Conservation (phyloP, 2,329 filamentous ascomycete species). For the Nannizziopsis barbatae region DNA sequence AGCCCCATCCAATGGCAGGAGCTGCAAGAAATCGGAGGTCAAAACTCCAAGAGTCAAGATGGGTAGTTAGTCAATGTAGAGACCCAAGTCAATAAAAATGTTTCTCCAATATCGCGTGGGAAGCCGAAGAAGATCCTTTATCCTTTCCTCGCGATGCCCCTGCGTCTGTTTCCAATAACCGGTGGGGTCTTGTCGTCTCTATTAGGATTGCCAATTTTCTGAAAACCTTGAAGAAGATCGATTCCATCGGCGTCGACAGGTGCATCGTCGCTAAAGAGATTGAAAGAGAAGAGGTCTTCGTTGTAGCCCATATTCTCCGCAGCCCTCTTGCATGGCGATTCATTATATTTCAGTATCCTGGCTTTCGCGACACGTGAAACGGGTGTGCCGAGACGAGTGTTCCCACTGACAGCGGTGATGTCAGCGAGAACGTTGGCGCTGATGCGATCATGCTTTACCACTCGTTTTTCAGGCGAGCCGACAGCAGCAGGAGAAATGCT, state of each 20-base stretch:
- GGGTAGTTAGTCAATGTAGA: background rate
- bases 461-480: constrained; percentile 47
- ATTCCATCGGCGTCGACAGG: constrained; percentile 35
- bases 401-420: constrained; percentile 30
- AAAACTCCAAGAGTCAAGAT: background rate
- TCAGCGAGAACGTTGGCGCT: constrained; percentile 41
- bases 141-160: background rate
- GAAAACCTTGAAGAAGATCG: constrained; percentile 39
- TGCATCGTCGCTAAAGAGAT: constrained; percentile 35
- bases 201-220: constrained; percentile 35
- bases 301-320: constrained; percentile 28
- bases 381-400: constrained; percentile 26
- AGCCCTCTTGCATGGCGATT: constrained; percentile 31
- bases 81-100: background rate
- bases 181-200: constrained; percentile 26
- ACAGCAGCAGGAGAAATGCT: constrained; percentile 30
- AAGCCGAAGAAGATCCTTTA: background rate
- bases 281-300: constrained; percentile 40
- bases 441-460: constrained; percentile 41
- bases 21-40: background rate
- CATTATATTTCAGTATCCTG: constrained; percentile 26
- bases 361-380: constrained; percentile 27
- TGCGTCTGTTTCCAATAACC: constrained; percentile 17
- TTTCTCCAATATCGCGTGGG: background rate
- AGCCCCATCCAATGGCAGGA: background rate